A percentile compares a stretch with the other conserved stretches of the same genome.
Conservation (phyloP, 2,329 filamentous ascomycete species). For the Colletotrichum cuscutae region DNA sequence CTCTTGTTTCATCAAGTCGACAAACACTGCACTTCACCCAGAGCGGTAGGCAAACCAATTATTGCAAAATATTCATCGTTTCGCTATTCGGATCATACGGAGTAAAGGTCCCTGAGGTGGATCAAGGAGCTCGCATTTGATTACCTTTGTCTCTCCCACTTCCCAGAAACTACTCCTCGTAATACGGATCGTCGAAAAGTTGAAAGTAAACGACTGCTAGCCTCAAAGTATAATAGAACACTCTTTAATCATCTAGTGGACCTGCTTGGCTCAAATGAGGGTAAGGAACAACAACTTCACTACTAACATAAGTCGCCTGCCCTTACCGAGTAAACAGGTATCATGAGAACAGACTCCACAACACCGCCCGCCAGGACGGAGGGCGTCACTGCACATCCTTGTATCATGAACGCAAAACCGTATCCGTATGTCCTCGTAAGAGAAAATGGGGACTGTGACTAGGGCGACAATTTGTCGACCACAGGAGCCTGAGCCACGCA, state of each 20-base stretch:
- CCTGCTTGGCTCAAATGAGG: no score
- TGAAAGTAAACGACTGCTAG: not conserved
- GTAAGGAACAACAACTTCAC: no score
- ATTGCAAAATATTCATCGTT: no score
- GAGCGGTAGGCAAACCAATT: no score
- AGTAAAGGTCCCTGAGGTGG: no score
- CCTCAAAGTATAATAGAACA: not conserved
- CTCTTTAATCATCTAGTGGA: not conserved
- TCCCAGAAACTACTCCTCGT: not conserved
- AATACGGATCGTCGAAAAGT: not conserved
- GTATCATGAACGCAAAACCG: not conserved
- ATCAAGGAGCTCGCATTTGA: not conserved
- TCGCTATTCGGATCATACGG: no score
- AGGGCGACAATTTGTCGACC: not conserved
- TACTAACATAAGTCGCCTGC: no score
- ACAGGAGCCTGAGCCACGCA: not conserved
- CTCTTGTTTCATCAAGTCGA: no score
- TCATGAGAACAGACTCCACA: not conserved
- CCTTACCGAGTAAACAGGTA: not conserved
- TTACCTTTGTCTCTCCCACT: not conserved
- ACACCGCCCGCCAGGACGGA: no score
- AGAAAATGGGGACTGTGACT: not conserved
- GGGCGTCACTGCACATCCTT: not conserved
- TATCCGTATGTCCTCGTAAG: not conserved
- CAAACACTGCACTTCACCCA: no score